phyloP scores from a whole-genome alignment of 164 flowering plant species.

The Sedum album region DNA sequence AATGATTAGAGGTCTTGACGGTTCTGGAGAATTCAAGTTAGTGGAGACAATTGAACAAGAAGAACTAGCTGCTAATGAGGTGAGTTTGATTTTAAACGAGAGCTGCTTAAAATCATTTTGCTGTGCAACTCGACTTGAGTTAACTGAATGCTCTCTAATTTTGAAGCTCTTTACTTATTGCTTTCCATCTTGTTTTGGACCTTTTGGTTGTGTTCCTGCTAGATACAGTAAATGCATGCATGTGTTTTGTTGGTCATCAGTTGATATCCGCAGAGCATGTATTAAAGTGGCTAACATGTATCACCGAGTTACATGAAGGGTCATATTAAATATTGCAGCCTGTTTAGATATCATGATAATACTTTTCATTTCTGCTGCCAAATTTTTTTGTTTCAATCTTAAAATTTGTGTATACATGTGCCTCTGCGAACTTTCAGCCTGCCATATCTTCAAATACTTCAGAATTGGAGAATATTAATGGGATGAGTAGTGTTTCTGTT shows the following conservation, averaged over 20 bases:
- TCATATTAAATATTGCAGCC: background rate
- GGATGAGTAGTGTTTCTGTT: background rate
- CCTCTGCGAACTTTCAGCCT: background rate
- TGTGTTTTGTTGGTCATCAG: background rate
- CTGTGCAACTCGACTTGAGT: background rate
- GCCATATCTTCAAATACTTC: background rate
- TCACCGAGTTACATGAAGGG: background rate
- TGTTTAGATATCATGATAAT: background rate
- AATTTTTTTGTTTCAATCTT: background rate
- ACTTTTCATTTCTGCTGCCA: background rate
- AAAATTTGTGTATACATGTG: background rate
- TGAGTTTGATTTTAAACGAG: conserved; percentile 6
- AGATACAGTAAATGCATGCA: background rate
- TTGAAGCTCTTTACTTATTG: background rate
- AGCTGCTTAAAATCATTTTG: background rate
- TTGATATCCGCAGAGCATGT: background rate
- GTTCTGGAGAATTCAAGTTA: background rate
- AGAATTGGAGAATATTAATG: background rate
- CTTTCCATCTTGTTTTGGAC: background rate
- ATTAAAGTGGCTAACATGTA: background rate
- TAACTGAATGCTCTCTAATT: background rate
- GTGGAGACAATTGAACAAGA: conserved; percentile 13
- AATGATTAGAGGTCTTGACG: background rate
- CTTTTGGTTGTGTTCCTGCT: background rate
- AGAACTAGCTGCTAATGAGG: conserved; percentile 18